Percentiles rank a stretch among this genome's conserved stretches.
Evolutionary conservation across 2,329 filamentous ascomycete genomes (phyloP).

Genomic region (Trichophyton schoenleinii): DNA sequence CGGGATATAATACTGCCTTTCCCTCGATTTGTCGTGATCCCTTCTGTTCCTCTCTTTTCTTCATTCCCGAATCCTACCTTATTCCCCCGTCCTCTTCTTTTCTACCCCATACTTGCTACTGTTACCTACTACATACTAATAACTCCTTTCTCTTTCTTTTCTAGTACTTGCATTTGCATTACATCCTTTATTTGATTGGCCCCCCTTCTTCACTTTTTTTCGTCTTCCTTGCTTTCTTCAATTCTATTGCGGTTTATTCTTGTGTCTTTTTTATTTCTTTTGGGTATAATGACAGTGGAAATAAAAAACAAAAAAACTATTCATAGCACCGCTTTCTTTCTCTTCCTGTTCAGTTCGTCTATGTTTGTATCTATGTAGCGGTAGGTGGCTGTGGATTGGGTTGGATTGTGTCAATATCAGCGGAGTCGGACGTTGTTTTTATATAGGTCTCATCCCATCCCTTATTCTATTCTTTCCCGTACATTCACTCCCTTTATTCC

Average conservation of each 20-base stretch:
- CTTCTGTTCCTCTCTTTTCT: background rate
- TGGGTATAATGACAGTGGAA: conserved; percentile 4
- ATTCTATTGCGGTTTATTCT: background rate
- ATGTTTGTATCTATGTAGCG: background rate
- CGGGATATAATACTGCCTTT: background rate
- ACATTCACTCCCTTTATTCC: too few species aligned
- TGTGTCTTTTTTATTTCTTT: conserved; percentile 1
- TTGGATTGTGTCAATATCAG: background rate
- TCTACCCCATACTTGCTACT: background rate
- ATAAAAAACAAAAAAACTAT: background rate
- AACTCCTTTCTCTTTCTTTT: background rate
- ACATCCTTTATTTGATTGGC: background rate
- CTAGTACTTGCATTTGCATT: background rate
- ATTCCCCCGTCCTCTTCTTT: background rate
- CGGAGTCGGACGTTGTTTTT: background rate
- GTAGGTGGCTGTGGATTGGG: background rate
- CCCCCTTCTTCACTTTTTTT: background rate
- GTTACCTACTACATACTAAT: background rate
- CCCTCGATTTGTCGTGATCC: background rate
- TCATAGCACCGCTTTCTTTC: background rate
- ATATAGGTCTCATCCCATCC: background rate
- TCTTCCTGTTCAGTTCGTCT: background rate
- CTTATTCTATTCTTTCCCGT: background rate
- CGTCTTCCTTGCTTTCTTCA: background rate
- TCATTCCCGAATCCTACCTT: background rate